Evolutionary conservation across 257 asterid genomes (phyloP).

Genomic region (Lycium barbarum): DNA sequence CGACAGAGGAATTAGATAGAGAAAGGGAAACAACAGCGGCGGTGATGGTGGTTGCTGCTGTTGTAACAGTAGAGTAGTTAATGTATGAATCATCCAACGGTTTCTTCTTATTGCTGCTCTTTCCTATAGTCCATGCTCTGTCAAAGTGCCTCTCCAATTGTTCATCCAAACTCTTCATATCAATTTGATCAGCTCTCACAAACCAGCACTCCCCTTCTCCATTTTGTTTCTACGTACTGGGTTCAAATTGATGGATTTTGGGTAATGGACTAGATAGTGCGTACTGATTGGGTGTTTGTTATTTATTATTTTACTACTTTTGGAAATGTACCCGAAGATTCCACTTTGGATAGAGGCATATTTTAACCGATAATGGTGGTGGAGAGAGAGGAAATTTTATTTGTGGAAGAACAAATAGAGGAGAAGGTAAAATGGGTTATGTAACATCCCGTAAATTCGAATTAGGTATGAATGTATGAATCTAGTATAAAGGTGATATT

Average conservation of each 20-base stretch:
- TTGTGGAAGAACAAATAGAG: too few relatives aligned
- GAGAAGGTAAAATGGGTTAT: too few relatives aligned
- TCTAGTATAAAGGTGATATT: too few relatives aligned
- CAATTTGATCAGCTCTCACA: conserved; percentile 92
- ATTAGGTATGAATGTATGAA: too few relatives aligned
- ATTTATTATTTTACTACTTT: background rate
- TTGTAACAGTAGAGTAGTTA: conserved; percentile 23
- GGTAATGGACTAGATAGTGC: too few relatives aligned
- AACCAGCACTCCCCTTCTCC: conserved; percentile 85
- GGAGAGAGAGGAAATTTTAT: too few relatives aligned
- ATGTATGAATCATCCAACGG: conserved; percentile 36
- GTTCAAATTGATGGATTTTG: background rate
- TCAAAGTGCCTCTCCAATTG: conserved; percentile 75
- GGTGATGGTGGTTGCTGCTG: background rate
- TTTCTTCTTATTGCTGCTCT: conserved; percentile 49
- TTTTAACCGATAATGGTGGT: too few relatives aligned
- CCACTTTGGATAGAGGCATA: too few relatives aligned
- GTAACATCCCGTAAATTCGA: too few relatives aligned
- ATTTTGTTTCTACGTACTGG: conserved; percentile 32
- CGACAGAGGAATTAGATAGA: background rate
- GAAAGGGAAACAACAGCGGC: background rate
- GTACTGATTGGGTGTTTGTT: background rate
- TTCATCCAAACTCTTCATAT: conserved; percentile 86
- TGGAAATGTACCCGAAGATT: background rate
- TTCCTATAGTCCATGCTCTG: conserved; percentile 70